Percentiles rank a stretch among this genome's conserved stretches.
Conservation (phyloP, 2,329 filamentous ascomycete genomes). For the Colletotrichum siamense region DNA sequence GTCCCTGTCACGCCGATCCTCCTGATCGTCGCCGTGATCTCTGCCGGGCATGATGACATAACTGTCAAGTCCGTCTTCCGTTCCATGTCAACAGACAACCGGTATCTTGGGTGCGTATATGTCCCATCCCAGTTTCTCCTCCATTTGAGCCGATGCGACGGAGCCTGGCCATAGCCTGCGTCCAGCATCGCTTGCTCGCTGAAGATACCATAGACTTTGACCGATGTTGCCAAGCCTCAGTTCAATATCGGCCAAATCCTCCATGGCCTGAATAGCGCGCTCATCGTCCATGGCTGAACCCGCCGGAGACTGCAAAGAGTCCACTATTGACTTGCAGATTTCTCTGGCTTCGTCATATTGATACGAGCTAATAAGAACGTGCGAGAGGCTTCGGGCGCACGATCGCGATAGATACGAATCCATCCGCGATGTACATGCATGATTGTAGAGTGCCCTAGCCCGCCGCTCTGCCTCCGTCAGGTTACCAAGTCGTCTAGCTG, state of each 20-base stretch:
- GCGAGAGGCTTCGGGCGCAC: not conserved
- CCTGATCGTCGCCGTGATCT: rapidly evolving
- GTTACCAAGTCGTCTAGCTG: not conserved
- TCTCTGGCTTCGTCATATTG: not conserved
- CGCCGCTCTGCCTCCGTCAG: not conserved
- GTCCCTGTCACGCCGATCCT: no score
- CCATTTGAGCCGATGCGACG: not conserved
- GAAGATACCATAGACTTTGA: not conserved
- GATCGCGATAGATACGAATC: not conserved
- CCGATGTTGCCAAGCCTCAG: not conserved
- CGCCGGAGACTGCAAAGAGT: not conserved
- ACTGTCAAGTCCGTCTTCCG: not conserved
- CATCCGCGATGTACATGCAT: not conserved
- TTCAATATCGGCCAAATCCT: not conserved
- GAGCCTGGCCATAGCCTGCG: not conserved
- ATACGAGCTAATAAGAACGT: not conserved
- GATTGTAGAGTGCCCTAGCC: not conserved
- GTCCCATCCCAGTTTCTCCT: not conserved
- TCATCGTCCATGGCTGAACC: not conserved
- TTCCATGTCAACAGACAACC: not conserved
- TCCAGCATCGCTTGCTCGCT: not conserved
- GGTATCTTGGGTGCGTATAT: not conserved
- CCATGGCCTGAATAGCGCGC: not conserved
- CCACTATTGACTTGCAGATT: not conserved
- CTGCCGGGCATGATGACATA: not conserved